A percentile compares a stretch with the other conserved stretches of the same genome.
Evolutionary conservation across 2,329 filamentous ascomycete species (phyloP).

Genomic region (Clonostachys chloroleuca): DNA sequence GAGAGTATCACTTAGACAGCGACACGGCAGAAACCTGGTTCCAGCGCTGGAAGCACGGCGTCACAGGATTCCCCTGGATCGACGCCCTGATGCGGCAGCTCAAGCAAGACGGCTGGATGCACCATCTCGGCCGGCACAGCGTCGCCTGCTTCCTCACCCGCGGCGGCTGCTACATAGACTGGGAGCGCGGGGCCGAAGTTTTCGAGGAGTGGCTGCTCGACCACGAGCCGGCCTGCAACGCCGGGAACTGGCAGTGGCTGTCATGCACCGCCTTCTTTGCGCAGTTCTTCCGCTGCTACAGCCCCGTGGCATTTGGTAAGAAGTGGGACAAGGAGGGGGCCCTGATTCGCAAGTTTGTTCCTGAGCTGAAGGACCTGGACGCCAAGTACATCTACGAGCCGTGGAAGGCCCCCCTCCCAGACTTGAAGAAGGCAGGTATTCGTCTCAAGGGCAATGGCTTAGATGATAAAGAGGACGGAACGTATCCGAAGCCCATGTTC

Average conservation of each 20-base stretch:
- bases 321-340: constrained; percentile 70
- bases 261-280: constrained; percentile 71
- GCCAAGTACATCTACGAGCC: constrained; percentile 76
- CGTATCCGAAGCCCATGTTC: constrained; percentile 75
- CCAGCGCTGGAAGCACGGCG: constrained; percentile 62
- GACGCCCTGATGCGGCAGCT: constrained; percentile 78
- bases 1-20: constrained; percentile 60
- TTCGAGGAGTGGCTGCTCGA: constrained; percentile 75
- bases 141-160: constrained; percentile 78
- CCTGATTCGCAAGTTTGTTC: constrained; percentile 62
- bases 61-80: constrained; percentile 76
- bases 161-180: constrained; percentile 73
- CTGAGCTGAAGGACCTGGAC: constrained; percentile 58
- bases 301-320: constrained; percentile 66
- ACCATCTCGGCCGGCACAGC: constrained; percentile 73
- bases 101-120: constrained; percentile 69
- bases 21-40: constrained; percentile 61
- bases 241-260: constrained; percentile 77
- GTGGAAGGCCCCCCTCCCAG: constrained; percentile 65
- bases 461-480: constrained; percentile 30
- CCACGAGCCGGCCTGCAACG: constrained; percentile 70
- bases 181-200: constrained; percentile 74
- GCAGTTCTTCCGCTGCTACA: constrained; percentile 69
- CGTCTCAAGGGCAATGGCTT: constrained; percentile 51
- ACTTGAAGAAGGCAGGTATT: constrained; percentile 67